Conservation (phyloP, 805 yeast species). For the Diddensiella transvaalensis region DNA sequence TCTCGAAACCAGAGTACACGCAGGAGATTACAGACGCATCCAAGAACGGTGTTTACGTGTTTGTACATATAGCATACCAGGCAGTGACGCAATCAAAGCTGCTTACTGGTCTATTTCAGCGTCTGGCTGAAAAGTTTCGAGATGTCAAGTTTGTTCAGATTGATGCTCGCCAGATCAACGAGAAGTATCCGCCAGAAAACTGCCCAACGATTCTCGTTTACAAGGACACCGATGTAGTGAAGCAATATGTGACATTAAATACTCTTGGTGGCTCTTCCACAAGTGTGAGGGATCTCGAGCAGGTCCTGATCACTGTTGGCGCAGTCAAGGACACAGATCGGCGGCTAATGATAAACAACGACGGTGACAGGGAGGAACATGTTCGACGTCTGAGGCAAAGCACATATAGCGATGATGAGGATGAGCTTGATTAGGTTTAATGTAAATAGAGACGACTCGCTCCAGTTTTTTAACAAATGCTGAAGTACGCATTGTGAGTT, state of each 20-base stretch:
- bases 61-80: constrained; percentile 72
- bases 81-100: constrained; percentile 66
- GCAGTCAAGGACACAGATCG: constrained; percentile 66
- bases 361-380: constrained; percentile 30
- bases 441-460: constrained; percentile 1
- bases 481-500: no score
- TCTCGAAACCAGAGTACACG: constrained; percentile 85
- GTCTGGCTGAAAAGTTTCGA: constrained; percentile 62
- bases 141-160: constrained; percentile 92
- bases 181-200: constrained; percentile 82
- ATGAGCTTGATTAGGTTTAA: neutral
- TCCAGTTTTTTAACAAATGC: neutral
- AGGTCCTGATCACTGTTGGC: constrained; percentile 59
- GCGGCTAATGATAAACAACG: constrained; percentile 55
- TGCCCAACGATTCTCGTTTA: constrained; percentile 90
- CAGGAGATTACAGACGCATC: constrained; percentile 83
- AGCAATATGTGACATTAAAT: constrained; percentile 76
- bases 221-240: constrained; percentile 69
- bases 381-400: neutral
- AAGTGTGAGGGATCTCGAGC: constrained; percentile 64
- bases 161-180: constrained; percentile 86
- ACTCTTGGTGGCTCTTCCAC: constrained; percentile 84
- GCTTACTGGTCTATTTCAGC: constrained; percentile 52
- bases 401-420: constrained; percentile 1
- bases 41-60: constrained; percentile 51